Conservation (phyloP, 108 stramenopile genomes). For the Skeletonema menzelii region DNA sequence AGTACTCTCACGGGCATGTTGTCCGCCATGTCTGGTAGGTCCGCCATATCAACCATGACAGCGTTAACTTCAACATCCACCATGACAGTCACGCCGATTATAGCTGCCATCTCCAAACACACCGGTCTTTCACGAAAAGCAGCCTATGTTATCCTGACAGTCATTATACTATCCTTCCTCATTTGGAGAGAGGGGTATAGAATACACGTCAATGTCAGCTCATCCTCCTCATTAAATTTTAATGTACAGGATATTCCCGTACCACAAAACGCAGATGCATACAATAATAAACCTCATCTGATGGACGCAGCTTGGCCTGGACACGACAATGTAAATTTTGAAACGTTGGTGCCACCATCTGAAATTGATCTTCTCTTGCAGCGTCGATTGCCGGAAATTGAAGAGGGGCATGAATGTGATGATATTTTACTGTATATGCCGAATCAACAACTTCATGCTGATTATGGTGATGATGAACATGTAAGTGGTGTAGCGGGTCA, state of each 20-base stretch:
- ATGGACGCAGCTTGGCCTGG: background rate
- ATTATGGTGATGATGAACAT: background rate
- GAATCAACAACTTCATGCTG: background rate
- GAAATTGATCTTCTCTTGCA: background rate
- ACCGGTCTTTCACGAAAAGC: background rate
- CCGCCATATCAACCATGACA: background rate
- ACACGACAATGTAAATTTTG: background rate
- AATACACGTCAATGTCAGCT: background rate
- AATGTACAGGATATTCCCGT: background rate
- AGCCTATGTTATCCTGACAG: background rate
- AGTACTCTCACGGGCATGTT: too few relatives aligned
- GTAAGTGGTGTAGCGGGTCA: slow-evolving; percentile 13
- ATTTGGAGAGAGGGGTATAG: background rate
- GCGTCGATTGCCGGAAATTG: background rate
- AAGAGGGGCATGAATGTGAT: slow-evolving; percentile 18
- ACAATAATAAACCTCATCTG: background rate
- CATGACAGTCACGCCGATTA: background rate
- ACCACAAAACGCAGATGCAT: background rate
- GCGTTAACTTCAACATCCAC: background rate
- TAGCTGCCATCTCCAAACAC: background rate
- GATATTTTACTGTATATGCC: slow-evolving; percentile 40
- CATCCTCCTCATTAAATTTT: background rate
- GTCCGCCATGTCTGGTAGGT: background rate
- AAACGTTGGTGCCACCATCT: background rate
- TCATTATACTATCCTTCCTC: background rate